phyloP scores from a whole-genome alignment of 768 basidiomycete genomes.

The Russula vinacea region DNA sequence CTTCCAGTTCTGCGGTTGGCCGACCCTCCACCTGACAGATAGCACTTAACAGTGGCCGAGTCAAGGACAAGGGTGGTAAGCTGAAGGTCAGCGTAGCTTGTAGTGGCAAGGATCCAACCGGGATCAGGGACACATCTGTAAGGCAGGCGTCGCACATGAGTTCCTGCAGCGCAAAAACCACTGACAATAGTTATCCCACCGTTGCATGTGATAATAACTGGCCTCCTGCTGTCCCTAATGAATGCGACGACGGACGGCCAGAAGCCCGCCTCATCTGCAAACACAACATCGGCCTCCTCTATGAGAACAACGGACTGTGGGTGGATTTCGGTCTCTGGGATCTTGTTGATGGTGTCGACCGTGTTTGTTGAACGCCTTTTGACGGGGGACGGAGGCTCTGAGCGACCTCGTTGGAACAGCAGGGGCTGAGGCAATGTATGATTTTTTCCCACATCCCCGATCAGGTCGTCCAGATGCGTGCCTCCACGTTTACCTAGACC shows the following conservation, averaged over 20 bases:
- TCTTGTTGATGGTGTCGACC: constrained; percentile 2
- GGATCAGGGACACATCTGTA: constrained; percentile 70
- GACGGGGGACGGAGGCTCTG: constrained; percentile 25
- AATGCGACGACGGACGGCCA: constrained; percentile 80
- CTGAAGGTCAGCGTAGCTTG: constrained; percentile 68
- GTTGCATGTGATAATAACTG: constrained; percentile 93
- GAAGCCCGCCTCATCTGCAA: constrained; percentile 80
- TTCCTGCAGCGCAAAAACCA: constrained; percentile 22
- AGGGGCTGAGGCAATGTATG: constrained; percentile 48
- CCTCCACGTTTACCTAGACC: constrained; percentile 90
- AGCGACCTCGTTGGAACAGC: constrained; percentile 24
- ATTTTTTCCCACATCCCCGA: constrained; percentile 93
- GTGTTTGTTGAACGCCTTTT: constrained; percentile 6
- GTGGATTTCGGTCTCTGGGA: constrained; percentile 3
- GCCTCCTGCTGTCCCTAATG: constrained; percentile 79
- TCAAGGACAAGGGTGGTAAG: constrained; percentile 33
- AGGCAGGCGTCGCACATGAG: constrained; percentile 16
- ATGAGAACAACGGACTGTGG: constrained; percentile 83
- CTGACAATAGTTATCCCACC: constrained; percentile 50
- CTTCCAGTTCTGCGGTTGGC: constrained; percentile 8
- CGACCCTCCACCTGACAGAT: constrained; percentile 29
- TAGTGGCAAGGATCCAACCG: constrained; percentile 67
- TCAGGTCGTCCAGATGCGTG: constrained; percentile 67
- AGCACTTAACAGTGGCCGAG: constrained; percentile 29
- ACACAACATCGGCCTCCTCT: constrained; percentile 95